phyloP scores from a whole-genome alignment of 1,284 basidiomycete species.

The Inonotus obliquus region DNA sequence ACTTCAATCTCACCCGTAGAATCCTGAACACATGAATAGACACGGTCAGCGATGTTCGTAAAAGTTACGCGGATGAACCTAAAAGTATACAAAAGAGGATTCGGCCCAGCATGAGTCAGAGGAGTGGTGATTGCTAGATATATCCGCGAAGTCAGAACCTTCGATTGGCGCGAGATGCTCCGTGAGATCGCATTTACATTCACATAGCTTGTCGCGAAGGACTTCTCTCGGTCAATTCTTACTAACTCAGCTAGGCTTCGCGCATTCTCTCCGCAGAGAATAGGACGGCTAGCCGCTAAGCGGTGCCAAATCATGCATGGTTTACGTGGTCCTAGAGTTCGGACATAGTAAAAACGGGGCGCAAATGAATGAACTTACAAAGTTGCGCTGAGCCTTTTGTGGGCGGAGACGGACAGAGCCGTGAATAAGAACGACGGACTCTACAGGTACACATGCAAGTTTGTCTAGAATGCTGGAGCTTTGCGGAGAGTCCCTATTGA shows the following conservation, averaged over 20 bases:
- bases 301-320: not conserved
- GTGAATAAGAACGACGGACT: conserved; percentile 71
- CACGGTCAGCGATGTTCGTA: not conserved
- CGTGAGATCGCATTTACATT: not conserved
- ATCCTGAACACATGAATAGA: conserved; percentile 35
- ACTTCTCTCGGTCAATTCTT: conserved; percentile 16
- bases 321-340: conserved; percentile 4
- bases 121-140: conserved; percentile 5
- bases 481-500: conserved; percentile 36
- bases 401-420: conserved; percentile 68
- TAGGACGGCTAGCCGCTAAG: not conserved
- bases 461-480: conserved; percentile 33
- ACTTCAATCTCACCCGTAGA: conserved; percentile 78
- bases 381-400: conserved; percentile 46
- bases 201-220: not conserved
- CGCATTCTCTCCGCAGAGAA: not conserved
- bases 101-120: not conserved
- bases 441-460: conserved; percentile 63
- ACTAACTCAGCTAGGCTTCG: not conserved
- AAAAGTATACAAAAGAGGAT: not conserved
- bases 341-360: conserved; percentile 4
- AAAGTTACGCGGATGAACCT: not conserved
- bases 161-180: conserved; percentile 13
- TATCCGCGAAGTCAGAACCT: conserved; percentile 5
- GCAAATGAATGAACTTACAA: conserved; percentile 24